Conservation (phyloP, 2,329 filamentous ascomycete genomes). For the Colletotrichum karsti region DNA sequence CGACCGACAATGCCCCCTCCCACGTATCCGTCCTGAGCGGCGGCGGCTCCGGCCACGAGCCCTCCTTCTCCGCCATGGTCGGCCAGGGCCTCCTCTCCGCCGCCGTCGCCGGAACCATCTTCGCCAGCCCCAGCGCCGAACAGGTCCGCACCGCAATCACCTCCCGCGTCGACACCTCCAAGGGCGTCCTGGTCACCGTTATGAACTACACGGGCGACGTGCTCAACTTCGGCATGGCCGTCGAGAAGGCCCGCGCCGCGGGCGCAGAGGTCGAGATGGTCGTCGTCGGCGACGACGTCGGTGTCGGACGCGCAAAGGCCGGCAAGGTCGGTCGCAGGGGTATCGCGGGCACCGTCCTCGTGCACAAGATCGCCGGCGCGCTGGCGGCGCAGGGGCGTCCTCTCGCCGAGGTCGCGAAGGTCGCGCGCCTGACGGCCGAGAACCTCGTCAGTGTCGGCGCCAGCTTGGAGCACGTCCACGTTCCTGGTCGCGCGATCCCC, state of each 20-base stretch:
- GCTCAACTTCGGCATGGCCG: slow-evolving; percentile 91
- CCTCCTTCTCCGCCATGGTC: slow-evolving; percentile 80
- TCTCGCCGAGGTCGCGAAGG: slow-evolving; percentile 75
- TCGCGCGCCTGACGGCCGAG: slow-evolving; percentile 75
- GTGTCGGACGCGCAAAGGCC: slow-evolving; percentile 80
- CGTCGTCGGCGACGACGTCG: slow-evolving; percentile 90
- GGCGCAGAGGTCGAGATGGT: slow-evolving; percentile 87
- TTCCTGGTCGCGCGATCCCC: slow-evolving; percentile 74
- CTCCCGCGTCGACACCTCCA: slow-evolving; percentile 73
- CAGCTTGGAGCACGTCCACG: slow-evolving; percentile 90
- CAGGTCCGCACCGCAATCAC: slow-evolving; percentile 71
- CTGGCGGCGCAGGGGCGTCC: slow-evolving; percentile 75
- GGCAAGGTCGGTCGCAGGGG: slow-evolving; percentile 94
- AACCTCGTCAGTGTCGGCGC: slow-evolving; percentile 89
- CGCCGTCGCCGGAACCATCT: slow-evolving; percentile 84
- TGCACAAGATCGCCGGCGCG: slow-evolving; percentile 90
- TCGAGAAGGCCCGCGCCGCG: slow-evolving; percentile 87
- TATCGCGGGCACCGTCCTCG: slow-evolving; percentile 89
- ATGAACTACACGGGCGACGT: slow-evolving; percentile 96
- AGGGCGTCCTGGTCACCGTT: slow-evolving; percentile 86
- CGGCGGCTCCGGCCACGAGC: slow-evolving; percentile 86
- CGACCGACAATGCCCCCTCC: slow-evolving; percentile 48
- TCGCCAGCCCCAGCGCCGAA: slow-evolving; percentile 78
- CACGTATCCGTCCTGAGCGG: slow-evolving; percentile 85
- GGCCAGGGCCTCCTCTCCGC: slow-evolving; percentile 78